These are phyloP conservation scores for Debaryomyces nepalensis DNA, from an alignment of 1,139 yeast species.

Conservation along the genomic window DNA sequence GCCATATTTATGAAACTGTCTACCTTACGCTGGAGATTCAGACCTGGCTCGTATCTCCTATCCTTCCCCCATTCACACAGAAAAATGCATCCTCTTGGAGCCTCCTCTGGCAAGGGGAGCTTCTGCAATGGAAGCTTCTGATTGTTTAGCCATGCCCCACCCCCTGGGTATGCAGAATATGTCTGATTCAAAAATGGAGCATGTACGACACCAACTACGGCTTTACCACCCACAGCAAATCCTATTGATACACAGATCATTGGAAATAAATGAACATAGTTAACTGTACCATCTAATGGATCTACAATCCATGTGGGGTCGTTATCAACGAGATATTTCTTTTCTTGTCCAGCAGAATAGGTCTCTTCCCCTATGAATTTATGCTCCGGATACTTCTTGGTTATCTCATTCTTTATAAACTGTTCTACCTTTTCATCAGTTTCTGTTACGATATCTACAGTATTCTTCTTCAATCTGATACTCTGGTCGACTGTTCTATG, in stretches of 20 bases:
- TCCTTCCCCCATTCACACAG: constrained; percentile 18
- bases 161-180: constrained; percentile 15
- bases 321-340: constrained; percentile 13
- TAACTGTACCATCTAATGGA: constrained; percentile 16
- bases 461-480: constrained; percentile 13
- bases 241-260: constrained; percentile 16
- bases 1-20: constrained; percentile 15
- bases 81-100: constrained; percentile 15
- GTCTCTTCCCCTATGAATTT: constrained; percentile 63
- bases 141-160: constrained; percentile 15
- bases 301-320: constrained; percentile 15
- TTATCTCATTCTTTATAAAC: constrained; percentile 42
- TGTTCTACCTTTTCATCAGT: constrained; percentile 48
- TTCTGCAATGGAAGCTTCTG: constrained; percentile 13
- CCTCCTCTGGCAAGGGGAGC: constrained; percentile 11
- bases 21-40: constrained; percentile 14
- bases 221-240: constrained; percentile 13
- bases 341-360: constrained; percentile 12
- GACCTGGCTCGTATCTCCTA: constrained; percentile 10
- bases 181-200: constrained; percentile 15
- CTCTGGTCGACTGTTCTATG: constrained; percentile 3
- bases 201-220: constrained; percentile 14
- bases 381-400: constrained; percentile 45
- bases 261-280: constrained; percentile 15
- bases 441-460: constrained; percentile 15